phyloP scores from a whole-genome alignment of 2,329 filamentous ascomycete species.

The Penicillium sp. region DNA sequence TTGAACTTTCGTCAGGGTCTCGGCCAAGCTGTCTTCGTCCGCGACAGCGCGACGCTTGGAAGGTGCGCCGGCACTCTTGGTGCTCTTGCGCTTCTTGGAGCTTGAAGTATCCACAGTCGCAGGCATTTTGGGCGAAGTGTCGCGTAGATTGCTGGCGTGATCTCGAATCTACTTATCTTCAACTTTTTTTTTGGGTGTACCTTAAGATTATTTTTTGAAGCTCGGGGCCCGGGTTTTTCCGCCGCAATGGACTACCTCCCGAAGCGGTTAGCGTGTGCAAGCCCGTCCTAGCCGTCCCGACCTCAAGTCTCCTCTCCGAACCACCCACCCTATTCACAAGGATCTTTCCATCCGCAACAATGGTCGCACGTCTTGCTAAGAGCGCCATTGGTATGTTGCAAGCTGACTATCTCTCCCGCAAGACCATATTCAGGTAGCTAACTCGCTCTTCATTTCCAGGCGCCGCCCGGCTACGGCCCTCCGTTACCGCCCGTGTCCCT shows the following conservation, averaged over 20 bases:
- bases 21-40: constrained; percentile 53
- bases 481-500: constrained; percentile 75
- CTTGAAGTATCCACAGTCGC: constrained; percentile 25
- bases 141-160: constrained; percentile 19
- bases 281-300: constrained; percentile 45
- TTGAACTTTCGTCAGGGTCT: constrained; percentile 68
- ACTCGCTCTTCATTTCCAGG: constrained; percentile 58
- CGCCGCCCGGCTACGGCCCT: constrained; percentile 86
- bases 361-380: constrained; percentile 97
- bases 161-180: constrained; percentile 19
- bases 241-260: constrained; percentile 29
- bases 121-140: constrained; percentile 33
- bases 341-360: constrained; percentile 68
- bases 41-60: constrained; percentile 52
- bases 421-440: constrained; percentile 30
- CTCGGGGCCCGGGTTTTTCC: constrained; percentile 42
- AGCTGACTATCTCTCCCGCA: constrained; percentile 30
- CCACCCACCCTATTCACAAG: constrained; percentile 52
- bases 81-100: constrained; percentile 48
- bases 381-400: constrained; percentile 82
- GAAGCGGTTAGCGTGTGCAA: constrained; percentile 41
- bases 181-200: constrained; percentile 25
- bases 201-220: constrained; percentile 32
- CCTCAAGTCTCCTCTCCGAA: constrained; percentile 47
- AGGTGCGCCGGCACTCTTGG: constrained; percentile 38